Conservation (phyloP, 2,329 filamentous ascomycete species). For the Botryotinia globosa region DNA sequence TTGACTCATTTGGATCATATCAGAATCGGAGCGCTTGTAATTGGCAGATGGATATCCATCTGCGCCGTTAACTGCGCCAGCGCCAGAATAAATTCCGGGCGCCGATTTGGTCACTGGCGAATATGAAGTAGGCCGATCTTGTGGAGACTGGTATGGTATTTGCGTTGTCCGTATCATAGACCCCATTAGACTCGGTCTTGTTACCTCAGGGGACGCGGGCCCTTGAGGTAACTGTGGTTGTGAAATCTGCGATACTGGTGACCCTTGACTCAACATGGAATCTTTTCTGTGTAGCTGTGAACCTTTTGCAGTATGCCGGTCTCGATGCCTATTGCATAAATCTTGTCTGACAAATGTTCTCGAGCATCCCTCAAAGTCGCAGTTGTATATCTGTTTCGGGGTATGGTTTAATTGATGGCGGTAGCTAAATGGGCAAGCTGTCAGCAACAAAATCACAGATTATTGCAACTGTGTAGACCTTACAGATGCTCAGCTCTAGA, state of each 20-base stretch:
- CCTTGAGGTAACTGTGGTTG: conserved; percentile 31
- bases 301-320: conserved; percentile 76
- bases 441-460: conserved; percentile 17
- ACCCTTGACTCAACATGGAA: conserved; percentile 52
- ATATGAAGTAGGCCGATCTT: conserved; percentile 34
- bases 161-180: conserved; percentile 33
- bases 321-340: conserved; percentile 79
- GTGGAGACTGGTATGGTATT: conserved; percentile 37
- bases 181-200: conserved; percentile 30
- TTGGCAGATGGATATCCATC: conserved; percentile 30
- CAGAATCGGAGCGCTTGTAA: conserved; percentile 38
- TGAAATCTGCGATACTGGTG: conserved; percentile 33
- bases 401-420: conserved; percentile 94
- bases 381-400: conserved; percentile 91
- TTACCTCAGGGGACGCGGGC: conserved; percentile 37
- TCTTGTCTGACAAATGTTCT: conserved; percentile 92
- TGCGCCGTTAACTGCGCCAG: conserved; percentile 30
- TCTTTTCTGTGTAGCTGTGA: conserved; percentile 75
- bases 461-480: conserved; percentile 39
- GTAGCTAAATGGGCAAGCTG: conserved; percentile 49
- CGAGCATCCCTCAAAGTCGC: conserved; percentile 86
- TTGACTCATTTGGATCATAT: conserved; percentile 32
- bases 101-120: conserved; percentile 35
- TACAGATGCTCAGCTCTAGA: conserved; percentile 93
- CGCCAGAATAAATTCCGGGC: conserved; percentile 34